These are phyloP conservation scores for Aspergillus ochraceoroseus DNA, from an alignment of 2,329 filamentous ascomycete species.

Conservation along the genomic window DNA sequence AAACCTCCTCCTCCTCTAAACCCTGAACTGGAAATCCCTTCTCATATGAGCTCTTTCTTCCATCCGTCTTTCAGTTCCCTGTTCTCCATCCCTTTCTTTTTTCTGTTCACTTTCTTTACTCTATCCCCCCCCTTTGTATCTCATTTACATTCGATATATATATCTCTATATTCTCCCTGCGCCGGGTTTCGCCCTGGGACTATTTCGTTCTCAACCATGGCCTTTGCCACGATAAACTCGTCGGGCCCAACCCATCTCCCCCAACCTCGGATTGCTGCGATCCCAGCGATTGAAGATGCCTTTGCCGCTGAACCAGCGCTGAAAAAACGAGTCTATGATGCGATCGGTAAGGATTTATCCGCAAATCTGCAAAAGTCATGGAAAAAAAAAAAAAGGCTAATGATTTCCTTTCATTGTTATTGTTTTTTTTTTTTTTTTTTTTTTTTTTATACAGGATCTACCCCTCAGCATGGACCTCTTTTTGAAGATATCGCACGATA, in stretches of 20 bases:
- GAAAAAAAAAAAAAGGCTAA: background rate
- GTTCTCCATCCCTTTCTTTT: conserved; percentile 2
- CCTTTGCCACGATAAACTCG: conserved; percentile 37
- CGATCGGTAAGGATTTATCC: conserved; percentile 44
- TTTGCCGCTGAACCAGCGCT: conserved; percentile 39
- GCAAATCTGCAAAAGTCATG: too few relatives aligned
- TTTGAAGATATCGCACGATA: conserved; percentile 50
- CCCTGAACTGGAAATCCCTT: background rate
- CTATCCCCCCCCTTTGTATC: background rate
- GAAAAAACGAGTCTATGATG: conserved; percentile 42
- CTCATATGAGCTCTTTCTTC: conserved; percentile 3
- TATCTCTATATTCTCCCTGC: background rate
- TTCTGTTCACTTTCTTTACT: background rate
- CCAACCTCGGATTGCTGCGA: conserved; percentile 24
- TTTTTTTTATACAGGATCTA: conserved; percentile 26
- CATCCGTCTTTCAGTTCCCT: background rate
- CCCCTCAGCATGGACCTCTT: conserved; percentile 39
- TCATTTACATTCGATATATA: conserved; percentile 5
- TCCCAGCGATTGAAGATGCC: conserved; percentile 40
- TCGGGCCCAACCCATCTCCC: conserved; percentile 16
- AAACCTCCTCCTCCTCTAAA: background rate
- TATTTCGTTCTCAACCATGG: conserved; percentile 28
- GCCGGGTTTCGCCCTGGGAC: conserved; percentile 11
- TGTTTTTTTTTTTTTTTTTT: conserved; percentile 8
- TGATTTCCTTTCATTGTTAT: conserved; percentile 7